These are phyloP conservation scores for Trypanosoma grayi DNA, from an alignment of 208 protist species.

Conservation along the genomic window DNA sequence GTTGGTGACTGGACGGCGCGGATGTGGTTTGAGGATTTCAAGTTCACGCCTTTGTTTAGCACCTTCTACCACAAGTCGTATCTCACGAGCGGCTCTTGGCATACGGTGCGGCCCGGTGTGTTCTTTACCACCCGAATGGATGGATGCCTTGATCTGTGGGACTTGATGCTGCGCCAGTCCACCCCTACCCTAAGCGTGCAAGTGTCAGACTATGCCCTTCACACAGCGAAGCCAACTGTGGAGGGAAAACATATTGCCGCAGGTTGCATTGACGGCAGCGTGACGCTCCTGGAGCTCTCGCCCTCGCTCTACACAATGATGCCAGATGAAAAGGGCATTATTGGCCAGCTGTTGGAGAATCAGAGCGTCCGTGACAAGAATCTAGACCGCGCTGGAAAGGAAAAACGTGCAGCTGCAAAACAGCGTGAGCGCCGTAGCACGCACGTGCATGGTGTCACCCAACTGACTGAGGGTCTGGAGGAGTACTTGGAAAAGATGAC, in stretches of 20 bases:
- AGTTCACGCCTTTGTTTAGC: constrained; percentile 93
- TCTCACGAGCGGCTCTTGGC: constrained; percentile 94
- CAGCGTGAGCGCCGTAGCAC: constrained; percentile 76
- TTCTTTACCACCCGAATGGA: constrained; percentile 97
- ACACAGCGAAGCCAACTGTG: constrained; percentile 75
- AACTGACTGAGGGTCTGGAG: constrained; percentile 25
- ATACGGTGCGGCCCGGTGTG: constrained; percentile 90
- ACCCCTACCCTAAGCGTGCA: constrained; percentile 90
- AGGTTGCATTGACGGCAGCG: constrained; percentile 93
- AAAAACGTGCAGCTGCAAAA: constrained; percentile 65
- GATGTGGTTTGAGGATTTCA: constrained; percentile 96
- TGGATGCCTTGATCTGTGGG: constrained; percentile 95
- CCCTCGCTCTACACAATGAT: constrained; percentile 81
- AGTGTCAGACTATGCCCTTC: constrained; percentile 88
- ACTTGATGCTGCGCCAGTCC: constrained; percentile 94
- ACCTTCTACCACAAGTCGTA: constrained; percentile 96
- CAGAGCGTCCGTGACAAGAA: constrained; percentile 94
- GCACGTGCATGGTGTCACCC: constrained; percentile 35
- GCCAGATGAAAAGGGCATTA: constrained; percentile 85
- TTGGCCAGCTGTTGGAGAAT: constrained; percentile 92
- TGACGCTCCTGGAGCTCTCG: constrained; percentile 93
- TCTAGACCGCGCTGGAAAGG: constrained; percentile 85
- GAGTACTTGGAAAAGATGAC: constrained; percentile 50
- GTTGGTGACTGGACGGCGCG: constrained; percentile 96
- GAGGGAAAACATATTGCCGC: constrained; percentile 87